These are phyloP conservation scores for Novakomyces olei DNA, from an alignment of 805 yeast genomes.

Conservation along the genomic window DNA sequence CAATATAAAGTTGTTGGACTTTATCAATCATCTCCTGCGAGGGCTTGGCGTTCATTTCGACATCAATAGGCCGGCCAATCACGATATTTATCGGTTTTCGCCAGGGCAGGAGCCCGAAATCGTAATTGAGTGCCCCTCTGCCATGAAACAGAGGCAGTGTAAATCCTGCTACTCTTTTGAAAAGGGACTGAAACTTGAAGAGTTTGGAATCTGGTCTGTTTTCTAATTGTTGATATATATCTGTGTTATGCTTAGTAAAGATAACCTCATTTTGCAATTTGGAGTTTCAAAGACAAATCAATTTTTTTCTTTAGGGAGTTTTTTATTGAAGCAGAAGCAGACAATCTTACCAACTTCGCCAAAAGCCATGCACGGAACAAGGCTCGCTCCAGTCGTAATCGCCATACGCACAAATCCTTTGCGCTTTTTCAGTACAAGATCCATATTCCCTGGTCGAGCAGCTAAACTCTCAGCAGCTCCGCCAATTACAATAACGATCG, in stretches of 20 bases:
- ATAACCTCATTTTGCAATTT: not conserved
- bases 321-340: too few relatives aligned
- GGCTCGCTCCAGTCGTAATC: conserved; percentile 41
- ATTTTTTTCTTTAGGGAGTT: too few relatives aligned
- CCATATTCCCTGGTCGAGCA: conserved; percentile 35
- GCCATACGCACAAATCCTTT: conserved; percentile 83
- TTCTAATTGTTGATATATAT: conserved; percentile 30
- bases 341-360: conserved; percentile 46
- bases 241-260: conserved; percentile 5
- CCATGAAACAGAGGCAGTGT: conserved; percentile 84
- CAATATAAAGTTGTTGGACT: conserved; percentile 50
- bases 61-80: conserved; percentile 21
- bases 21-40: conserved; percentile 32
- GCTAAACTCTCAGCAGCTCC: conserved; percentile 83
- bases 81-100: conserved; percentile 56
- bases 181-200: conserved; percentile 41
- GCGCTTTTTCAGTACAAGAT: conserved; percentile 51
- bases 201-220: conserved; percentile 25
- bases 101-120: conserved; percentile 75
- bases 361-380: conserved; percentile 78
- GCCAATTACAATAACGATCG: conserved; percentile 79
- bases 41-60: conserved; percentile 27
- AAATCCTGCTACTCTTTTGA: conserved; percentile 53
- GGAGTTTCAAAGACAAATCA: not conserved
- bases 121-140: conserved; percentile 77